Conservation (phyloP, 495 filamentous ascomycete species). For the Penicillium roqueforti region DNA sequence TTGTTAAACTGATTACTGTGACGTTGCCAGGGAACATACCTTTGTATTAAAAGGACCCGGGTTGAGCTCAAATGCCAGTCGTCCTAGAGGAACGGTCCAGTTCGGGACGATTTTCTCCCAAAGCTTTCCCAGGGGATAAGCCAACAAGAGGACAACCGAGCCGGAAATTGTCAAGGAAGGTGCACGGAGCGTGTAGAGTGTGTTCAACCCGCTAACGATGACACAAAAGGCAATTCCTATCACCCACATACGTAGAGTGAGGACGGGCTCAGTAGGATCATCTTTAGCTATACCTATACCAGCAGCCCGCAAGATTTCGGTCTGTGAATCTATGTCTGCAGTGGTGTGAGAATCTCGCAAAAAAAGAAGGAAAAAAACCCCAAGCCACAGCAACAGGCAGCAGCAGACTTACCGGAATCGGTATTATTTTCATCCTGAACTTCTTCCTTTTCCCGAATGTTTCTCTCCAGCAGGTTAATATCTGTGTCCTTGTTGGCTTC, state of each 20-base stretch:
- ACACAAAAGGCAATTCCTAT: conserved; percentile 57
- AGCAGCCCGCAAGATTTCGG: conserved; percentile 25
- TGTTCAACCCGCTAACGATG: conserved; percentile 59
- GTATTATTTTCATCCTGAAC: background rate
- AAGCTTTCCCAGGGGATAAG: conserved; percentile 58
- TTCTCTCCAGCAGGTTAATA: conserved; percentile 1
- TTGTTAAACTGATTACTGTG: conserved; percentile 11
- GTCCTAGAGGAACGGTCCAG: conserved; percentile 45
- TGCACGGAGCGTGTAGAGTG: conserved; percentile 56
- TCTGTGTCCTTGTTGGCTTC: background rate
- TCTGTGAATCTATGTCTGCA: conserved; percentile 17
- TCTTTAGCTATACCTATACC: conserved; percentile 21
- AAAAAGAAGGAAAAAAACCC: background rate
- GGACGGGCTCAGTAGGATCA: conserved; percentile 38
- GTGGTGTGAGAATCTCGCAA: background rate
- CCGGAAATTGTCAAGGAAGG: conserved; percentile 53
- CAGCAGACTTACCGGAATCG: background rate
- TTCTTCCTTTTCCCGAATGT: background rate
- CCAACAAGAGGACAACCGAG: conserved; percentile 58
- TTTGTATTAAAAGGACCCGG: conserved; percentile 63
- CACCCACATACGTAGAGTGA: conserved; percentile 63
- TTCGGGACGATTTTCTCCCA: conserved; percentile 48
- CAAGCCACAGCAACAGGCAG: background rate
- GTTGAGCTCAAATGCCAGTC: conserved; percentile 51
- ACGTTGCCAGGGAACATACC: background rate